Conservation (phyloP, 2,329 filamentous ascomycete species). For the Drechslerella coelobrocha region DNA sequence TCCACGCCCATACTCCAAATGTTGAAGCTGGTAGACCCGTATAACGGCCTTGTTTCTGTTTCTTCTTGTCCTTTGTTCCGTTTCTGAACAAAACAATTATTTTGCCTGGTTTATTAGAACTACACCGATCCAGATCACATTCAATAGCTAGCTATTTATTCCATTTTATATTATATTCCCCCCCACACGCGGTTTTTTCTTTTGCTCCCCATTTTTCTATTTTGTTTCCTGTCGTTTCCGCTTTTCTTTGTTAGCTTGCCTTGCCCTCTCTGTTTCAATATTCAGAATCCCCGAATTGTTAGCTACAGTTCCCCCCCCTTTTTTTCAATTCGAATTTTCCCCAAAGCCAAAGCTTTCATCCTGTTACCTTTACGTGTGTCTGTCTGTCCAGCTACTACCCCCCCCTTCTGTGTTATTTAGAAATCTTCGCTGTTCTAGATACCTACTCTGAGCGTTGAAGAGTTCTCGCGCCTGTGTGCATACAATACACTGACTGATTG, state of each 20-base stretch:
- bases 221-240: constrained; percentile 3
- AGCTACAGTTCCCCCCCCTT: no score
- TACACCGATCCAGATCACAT: constrained; percentile 16
- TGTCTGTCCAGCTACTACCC: constrained; percentile 64
- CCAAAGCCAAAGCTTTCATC: no score
- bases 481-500: constrained; percentile 1
- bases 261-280: no score
- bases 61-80: constrained; percentile 16
- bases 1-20: constrained; percentile 1
- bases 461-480: background rate
- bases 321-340: no score
- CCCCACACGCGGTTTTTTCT: constrained; percentile 33
- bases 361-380: no score
- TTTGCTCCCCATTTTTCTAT: constrained; percentile 27
- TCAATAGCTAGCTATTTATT: background rate
- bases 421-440: constrained; percentile 56
- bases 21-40: constrained; percentile 51
- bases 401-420: constrained; percentile 62
- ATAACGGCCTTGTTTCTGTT: constrained; percentile 49
- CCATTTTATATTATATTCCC: background rate
- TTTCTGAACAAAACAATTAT: constrained; percentile 36
- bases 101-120: constrained; percentile 36
- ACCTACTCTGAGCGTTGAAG: constrained; percentile 8
- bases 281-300: no score
- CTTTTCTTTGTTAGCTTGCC: no score